Conservation (phyloP, 805 yeast species). For the Phaffomyces thermotolerans region DNA sequence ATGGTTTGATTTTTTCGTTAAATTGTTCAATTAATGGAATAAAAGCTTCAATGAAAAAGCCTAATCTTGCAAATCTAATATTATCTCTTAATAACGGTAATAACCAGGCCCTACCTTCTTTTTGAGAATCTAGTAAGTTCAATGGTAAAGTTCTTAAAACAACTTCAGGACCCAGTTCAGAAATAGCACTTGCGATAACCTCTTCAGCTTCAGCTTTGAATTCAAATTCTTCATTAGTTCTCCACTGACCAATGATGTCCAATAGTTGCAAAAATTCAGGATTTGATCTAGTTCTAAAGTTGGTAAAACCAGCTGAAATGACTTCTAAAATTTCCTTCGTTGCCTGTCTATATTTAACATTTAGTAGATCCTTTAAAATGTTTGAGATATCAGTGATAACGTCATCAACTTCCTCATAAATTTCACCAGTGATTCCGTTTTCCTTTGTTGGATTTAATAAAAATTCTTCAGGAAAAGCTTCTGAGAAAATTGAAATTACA, state of each 20-base stretch:
- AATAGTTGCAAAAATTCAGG: slow-evolving; percentile 65
- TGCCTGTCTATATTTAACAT: slow-evolving; percentile 69
- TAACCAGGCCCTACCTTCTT: slow-evolving; percentile 92
- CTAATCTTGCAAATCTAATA: slow-evolving; percentile 61
- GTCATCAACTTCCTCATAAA: slow-evolving; percentile 50
- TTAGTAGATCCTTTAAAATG: slow-evolving; percentile 50
- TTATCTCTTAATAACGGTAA: slow-evolving; percentile 86
- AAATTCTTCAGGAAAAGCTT: slow-evolving; percentile 53
- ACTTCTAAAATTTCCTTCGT: slow-evolving; percentile 69
- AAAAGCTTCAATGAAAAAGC: slow-evolving; percentile 54
- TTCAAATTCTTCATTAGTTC: slow-evolving; percentile 63
- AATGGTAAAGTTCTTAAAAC: slow-evolving; percentile 73
- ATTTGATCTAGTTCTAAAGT: slow-evolving; percentile 56
- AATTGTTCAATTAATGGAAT: slow-evolving; percentile 59
- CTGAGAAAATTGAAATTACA: slow-evolving; percentile 66
- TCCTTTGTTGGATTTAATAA: slow-evolving; percentile 40
- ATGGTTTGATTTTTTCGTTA: slow-evolving; percentile 36
- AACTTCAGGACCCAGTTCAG: slow-evolving; percentile 79
- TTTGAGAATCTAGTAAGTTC: slow-evolving; percentile 50
- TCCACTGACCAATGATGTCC: slow-evolving; percentile 75
- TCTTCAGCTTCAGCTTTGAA: slow-evolving; percentile 73
- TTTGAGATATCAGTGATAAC: slow-evolving; percentile 45
- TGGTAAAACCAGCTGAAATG: slow-evolving; percentile 51
- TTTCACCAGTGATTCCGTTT: slow-evolving; percentile 36
- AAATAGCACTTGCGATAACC: slow-evolving; percentile 71